A percentile compares a stretch with the other conserved stretches of the same genome.
phyloP scores from a whole-genome alignment of 345 rosid genomes.

The Citrus australasica region DNA sequence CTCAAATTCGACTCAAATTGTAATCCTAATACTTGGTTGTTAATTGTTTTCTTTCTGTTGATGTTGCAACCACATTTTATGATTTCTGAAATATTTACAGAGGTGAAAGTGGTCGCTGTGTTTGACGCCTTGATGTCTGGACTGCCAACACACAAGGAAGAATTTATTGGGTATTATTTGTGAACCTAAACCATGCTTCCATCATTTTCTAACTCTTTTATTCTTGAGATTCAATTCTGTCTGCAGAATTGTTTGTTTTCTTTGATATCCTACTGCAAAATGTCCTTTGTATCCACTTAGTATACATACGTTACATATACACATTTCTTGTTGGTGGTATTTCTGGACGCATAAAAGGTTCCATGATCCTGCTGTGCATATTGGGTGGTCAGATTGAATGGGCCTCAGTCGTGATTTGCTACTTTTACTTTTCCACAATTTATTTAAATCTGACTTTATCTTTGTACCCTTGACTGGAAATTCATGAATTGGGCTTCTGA shows the following conservation, averaged over 20 bases:
- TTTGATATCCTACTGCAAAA: not conserved
- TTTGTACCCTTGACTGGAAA: not conserved
- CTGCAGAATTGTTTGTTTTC: not conserved
- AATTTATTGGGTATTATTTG: constrained; percentile 54
- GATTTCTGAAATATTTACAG: constrained; percentile 40
- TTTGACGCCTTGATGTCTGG: constrained; percentile 98
- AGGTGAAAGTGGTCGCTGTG: constrained; percentile 90
- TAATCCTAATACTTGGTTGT: not conserved
- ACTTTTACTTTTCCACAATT: not conserved
- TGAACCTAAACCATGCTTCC: constrained; percentile 2
- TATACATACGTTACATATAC: not conserved
- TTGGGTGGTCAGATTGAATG: not conserved
- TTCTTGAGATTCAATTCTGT: not conserved
- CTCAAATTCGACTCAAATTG: not conserved
- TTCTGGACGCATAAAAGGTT: not conserved
- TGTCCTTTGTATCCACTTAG: not conserved
- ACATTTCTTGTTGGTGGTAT: not conserved
- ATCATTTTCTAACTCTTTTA: not conserved
- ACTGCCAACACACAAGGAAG: constrained; percentile 85
- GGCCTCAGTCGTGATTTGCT: not conserved
- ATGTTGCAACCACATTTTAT: constrained; percentile 5
- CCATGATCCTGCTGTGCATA: not conserved
- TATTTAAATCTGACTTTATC: not conserved
- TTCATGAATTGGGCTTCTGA: not conserved
- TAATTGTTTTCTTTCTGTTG: constrained; percentile 1